These are phyloP conservation scores for Peribolospora baueri DNA, from an alignment of 768 basidiomycete species.

Conservation along the genomic window DNA sequence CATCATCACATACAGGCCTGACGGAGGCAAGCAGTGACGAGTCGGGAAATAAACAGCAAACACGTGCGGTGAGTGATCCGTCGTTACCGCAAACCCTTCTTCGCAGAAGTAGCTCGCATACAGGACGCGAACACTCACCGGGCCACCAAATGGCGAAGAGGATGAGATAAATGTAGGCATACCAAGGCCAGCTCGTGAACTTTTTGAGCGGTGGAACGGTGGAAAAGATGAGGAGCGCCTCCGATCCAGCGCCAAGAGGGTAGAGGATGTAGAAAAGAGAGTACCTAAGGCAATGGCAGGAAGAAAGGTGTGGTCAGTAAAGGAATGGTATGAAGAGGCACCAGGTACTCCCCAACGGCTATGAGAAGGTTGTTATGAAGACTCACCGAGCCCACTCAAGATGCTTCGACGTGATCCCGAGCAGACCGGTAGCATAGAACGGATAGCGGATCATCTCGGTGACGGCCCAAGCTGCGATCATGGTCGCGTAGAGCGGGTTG, in stretches of 20 bases:
- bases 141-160: conserved; percentile 74
- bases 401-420: conserved; percentile 27
- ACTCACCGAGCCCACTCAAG: conserved; percentile 21
- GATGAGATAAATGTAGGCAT: conserved; percentile 28
- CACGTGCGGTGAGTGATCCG: neutral
- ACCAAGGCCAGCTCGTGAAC: conserved; percentile 24
- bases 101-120: too few relatives aligned
- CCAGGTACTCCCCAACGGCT: conserved; percentile 1
- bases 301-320: conserved; percentile 20
- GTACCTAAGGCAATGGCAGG: conserved; percentile 42
- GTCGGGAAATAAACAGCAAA: neutral
- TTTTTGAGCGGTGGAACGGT: conserved; percentile 31
- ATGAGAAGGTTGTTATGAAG: neutral
- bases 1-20: conserved; percentile 13
- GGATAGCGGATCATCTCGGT: conserved; percentile 80
- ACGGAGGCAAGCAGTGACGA: neutral
- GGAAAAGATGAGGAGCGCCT: conserved; percentile 57
- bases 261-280: conserved; percentile 86
- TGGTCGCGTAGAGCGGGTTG: conserved; percentile 61
- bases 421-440: conserved; percentile 50
- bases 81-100: too few relatives aligned
- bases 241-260: conserved; percentile 70
- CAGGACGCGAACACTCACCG: conserved; percentile 27
- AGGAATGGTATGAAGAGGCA: neutral
- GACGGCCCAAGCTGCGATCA: conserved; percentile 77